Evolutionary conservation across 768 basidiomycete genomes (phyloP).

Genomic region (Leccinum variicolor): DNA sequence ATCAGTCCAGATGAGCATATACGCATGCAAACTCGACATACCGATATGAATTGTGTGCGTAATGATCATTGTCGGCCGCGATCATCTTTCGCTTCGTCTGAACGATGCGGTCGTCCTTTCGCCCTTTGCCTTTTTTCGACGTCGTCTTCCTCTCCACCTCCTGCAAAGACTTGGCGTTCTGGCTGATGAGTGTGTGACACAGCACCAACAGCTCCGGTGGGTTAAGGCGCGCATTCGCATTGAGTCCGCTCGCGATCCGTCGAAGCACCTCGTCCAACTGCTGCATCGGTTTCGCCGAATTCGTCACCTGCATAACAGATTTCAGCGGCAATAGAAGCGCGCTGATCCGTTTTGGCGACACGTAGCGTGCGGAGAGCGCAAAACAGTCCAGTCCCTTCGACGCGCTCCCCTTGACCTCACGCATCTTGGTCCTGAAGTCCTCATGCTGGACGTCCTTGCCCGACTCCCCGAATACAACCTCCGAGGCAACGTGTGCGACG

Average conservation of each 20-base stretch:
- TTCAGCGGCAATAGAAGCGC: slow-evolving; percentile 74
- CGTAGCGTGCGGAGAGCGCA: slow-evolving; percentile 70
- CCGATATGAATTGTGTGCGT: slow-evolving; percentile 86
- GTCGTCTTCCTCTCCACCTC: slow-evolving; percentile 42
- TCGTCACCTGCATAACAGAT: slow-evolving; percentile 83
- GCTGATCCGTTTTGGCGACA: slow-evolving; percentile 76
- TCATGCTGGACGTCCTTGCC: slow-evolving; percentile 84
- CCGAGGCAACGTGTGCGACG: slow-evolving; percentile 75
- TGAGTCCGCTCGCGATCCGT: slow-evolving; percentile 79
- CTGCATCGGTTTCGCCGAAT: slow-evolving; percentile 72
- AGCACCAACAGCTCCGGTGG: slow-evolving; percentile 72
- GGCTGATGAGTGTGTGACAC: slow-evolving; percentile 87
- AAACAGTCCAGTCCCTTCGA: slow-evolving; percentile 88
- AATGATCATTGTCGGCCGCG: slow-evolving; percentile 59
- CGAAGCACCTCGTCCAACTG: slow-evolving; percentile 87
- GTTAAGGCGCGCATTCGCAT: slow-evolving; percentile 70
- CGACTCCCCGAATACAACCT: slow-evolving; percentile 93
- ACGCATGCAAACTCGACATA: slow-evolving; percentile 29
- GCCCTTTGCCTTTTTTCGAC: slow-evolving; percentile 26
- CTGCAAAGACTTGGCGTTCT: slow-evolving; percentile 85
- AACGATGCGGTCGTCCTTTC: slow-evolving; percentile 62
- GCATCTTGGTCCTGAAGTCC: slow-evolving; percentile 92
- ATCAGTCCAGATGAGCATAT: not conserved
- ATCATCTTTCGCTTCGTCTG: slow-evolving; percentile 69
- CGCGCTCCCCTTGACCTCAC: slow-evolving; percentile 81